phyloP scores from a whole-genome alignment of 345 rosid genomes.

The Balakata baccata region DNA sequence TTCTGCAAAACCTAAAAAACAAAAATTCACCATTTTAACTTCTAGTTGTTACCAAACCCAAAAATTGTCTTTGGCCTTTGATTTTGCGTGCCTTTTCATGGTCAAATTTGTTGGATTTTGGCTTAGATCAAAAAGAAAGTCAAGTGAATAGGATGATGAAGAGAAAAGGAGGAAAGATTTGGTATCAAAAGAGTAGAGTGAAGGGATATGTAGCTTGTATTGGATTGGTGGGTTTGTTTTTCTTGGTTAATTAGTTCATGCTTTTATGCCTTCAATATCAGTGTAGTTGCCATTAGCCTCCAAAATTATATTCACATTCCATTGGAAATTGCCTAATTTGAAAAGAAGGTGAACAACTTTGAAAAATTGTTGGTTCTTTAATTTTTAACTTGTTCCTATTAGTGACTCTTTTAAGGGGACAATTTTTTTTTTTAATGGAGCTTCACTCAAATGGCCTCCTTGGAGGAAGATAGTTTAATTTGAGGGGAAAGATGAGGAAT shows the following conservation, averaged over 20 bases:
- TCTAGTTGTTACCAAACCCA: too few species aligned
- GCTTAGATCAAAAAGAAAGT: conserved; percentile 31
- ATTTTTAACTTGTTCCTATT: too few species aligned
- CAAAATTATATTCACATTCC: conserved; percentile 8
- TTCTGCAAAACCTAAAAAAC: too few species aligned
- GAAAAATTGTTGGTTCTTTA: not conserved
- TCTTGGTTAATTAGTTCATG: conserved; percentile 74
- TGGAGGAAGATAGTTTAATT: not conserved
- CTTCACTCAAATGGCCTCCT: not conserved
- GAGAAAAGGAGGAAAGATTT: conserved; percentile 41
- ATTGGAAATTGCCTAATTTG: too few species aligned
- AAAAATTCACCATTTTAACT: too few species aligned
- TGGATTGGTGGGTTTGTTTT: conserved; percentile 58
- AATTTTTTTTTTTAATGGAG: not conserved
- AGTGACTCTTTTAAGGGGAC: too few species aligned
- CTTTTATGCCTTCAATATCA: conserved; percentile 57
- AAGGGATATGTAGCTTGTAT: conserved; percentile 41
- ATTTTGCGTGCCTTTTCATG: conserved; percentile 18
- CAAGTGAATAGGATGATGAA: conserved; percentile 33
- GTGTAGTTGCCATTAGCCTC: conserved; percentile 27
- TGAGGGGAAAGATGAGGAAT: too few species aligned
- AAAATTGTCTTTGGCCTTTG: too few species aligned
- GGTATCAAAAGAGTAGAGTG: conserved; percentile 47
- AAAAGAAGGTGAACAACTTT: too few species aligned
- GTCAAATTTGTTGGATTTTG: conserved; percentile 30